Evolutionary conservation across 2,329 filamentous ascomycete species (phyloP).

Genomic region (Pseudogymnoascus sp.): DNA sequence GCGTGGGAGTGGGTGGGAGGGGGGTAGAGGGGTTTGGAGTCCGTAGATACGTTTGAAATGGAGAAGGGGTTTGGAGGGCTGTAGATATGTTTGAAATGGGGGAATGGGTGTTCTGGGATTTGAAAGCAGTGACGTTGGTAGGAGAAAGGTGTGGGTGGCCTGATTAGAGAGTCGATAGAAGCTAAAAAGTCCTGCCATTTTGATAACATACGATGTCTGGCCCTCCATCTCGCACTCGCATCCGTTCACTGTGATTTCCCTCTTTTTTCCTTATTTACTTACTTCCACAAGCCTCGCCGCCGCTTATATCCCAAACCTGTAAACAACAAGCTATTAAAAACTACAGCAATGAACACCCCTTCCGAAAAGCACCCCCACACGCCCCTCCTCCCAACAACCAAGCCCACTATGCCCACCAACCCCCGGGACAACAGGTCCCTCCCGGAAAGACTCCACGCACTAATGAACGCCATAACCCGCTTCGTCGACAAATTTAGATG

Average conservation of each 20-base stretch:
- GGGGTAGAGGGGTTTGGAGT: too few species aligned
- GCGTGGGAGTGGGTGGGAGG: too few species aligned
- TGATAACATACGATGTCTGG: neutral
- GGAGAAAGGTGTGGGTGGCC: neutral
- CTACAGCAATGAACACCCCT: neutral
- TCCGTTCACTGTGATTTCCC: neutral
- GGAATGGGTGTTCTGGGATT: too few species aligned
- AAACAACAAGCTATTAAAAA: neutral
- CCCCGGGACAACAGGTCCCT: neutral
- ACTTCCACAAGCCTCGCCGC: neutral
- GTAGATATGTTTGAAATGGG: too few species aligned
- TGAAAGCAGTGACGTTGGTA: too few species aligned
- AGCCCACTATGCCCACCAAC: neutral
- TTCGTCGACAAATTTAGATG: neutral
- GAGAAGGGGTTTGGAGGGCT: too few species aligned
- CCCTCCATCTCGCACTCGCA: neutral
- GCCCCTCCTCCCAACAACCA: neutral
- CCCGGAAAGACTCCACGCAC: neutral
- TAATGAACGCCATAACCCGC: neutral
- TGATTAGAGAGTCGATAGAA: neutral
- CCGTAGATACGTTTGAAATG: too few species aligned
- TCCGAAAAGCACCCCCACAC: neutral
- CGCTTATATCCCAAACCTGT: neutral
- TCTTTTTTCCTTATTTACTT: neutral
- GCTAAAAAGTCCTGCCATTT: neutral